Evolutionary conservation across 192 early-diverging fungal genomes (phyloP), one percentile per base, ranked within the genome.

Genomic region (Backusella luteola): DNA sequence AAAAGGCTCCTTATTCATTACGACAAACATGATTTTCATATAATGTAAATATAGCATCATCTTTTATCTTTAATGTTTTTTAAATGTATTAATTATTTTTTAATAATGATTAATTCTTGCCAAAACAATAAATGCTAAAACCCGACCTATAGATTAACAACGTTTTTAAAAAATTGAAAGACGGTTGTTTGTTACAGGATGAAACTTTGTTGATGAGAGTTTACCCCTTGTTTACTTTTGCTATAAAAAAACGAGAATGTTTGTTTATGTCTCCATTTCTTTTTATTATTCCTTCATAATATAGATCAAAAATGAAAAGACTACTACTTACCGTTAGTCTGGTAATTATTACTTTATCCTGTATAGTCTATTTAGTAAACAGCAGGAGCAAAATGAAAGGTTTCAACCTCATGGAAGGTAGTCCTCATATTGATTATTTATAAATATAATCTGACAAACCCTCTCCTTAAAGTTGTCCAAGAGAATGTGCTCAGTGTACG

Each of bases 391-490:
- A 49, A 49, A 59, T 59, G 23, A 8, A 23, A 6, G 21, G 11
- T 23, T 23, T 59, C 17, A 23, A 59, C 26, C 21, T 59, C 9
- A 59, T 59, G 6, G 21, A 59, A 59, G 53, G 53, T 59, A 59
- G 0, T 26, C 21, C 0, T 6, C 9, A 23, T 59, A 23, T 23
- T 6, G 4, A 19, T 59, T 59, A 7, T 26, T 8, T 19, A 59
- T 23, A 59, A 11, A 59, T 59, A 23, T 26, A 59, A 21, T 7
- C 23, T 59, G 8, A 49, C 46, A n/a, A 49, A 49, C 4, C 8
- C 8, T 53, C 52, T 59, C 53, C 53, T 59, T 59, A 59, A 59
- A 77, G 68, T 59, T 29, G 46, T 77, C 26, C 77, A 79, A 46
- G 8, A 41, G 8, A 35, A 63, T 34, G 77, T 73, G 19, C 5